Evolutionary conservation across 768 basidiomycete species (phyloP).

Genomic region (Fomitopsis serialis): DNA sequence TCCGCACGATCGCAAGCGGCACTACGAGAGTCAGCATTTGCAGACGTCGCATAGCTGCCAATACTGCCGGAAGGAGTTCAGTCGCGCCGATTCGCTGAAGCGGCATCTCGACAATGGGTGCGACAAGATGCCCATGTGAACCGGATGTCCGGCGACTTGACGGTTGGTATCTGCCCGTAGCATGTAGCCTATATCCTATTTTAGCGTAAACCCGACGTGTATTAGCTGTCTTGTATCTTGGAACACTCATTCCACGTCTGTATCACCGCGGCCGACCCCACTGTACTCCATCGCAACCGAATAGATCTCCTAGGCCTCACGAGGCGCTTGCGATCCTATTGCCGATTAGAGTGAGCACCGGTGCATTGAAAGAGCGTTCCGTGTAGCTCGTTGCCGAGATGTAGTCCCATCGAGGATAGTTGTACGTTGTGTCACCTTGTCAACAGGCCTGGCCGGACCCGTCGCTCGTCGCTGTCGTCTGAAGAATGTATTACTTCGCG

Average conservation of each 20-base stretch:
- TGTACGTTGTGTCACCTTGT: too few relatives aligned
- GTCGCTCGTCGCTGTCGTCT: too few relatives aligned
- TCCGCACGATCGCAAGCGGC: slow-evolving; percentile 76
- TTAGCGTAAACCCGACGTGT: neutral
- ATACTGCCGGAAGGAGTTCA: slow-evolving; percentile 74
- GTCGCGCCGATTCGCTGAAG: slow-evolving; percentile 75
- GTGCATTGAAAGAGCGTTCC: too few relatives aligned
- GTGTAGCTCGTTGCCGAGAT: too few relatives aligned
- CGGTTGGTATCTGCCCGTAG: neutral
- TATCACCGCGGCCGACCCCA: neutral
- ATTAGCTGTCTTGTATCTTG: neutral
- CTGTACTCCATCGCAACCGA: neutral
- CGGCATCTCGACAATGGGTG: slow-evolving; percentile 80
- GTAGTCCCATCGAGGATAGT: too few relatives aligned
- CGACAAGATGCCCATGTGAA: slow-evolving; percentile 45
- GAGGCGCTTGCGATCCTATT: neutral
- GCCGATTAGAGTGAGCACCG: neutral
- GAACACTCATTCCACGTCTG: neutral
- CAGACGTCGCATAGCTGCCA: slow-evolving; percentile 63
- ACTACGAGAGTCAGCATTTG: slow-evolving; percentile 72
- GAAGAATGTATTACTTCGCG: too few relatives aligned
- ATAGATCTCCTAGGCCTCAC: neutral
- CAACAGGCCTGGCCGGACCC: too few relatives aligned
- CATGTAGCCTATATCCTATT: neutral
- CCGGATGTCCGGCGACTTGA: neutral